A percentile compares a stretch with the other conserved stretches of the same genome.
phyloP scores from a whole-genome alignment of 208 protist genomes.

The Trypanosoma rangeli region DNA sequence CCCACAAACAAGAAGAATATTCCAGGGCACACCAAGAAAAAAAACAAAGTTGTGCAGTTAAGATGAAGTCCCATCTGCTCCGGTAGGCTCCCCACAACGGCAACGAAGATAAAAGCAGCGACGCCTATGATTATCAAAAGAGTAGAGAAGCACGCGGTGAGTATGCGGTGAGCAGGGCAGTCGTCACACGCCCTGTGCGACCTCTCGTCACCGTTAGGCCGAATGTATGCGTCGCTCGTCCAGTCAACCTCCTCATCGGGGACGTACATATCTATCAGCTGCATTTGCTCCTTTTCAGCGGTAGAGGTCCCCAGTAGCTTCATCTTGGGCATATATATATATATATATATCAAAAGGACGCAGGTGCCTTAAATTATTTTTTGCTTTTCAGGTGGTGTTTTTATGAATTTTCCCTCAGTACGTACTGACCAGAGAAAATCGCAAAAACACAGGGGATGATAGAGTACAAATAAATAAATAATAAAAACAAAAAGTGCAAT shows the following conservation, averaged over 20 bases:
- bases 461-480: not conserved
- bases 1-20: conserved; percentile 14
- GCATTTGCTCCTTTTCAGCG: not conserved
- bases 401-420: too few species aligned
- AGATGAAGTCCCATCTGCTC: not conserved
- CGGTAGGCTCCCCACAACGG: not conserved
- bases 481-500: not conserved
- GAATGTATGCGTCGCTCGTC: conserved; percentile 43
- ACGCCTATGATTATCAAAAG: conserved; percentile 9
- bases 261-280: conserved; percentile 9
- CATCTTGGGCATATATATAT: not conserved
- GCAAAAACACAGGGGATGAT: too few species aligned
- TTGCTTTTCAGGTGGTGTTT: too few species aligned
- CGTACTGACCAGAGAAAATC: too few species aligned
- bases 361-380: too few species aligned
- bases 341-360: not conserved
- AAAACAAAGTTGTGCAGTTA: conserved; percentile 1
- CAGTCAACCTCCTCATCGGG: conserved; percentile 36
- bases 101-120: not conserved
- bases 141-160: conserved; percentile 16
- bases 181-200: not conserved
- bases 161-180: not conserved
- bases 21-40: conserved; percentile 12
- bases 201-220: conserved; percentile 7
- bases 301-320: not conserved